These are phyloP conservation scores for Ustilago xerochloae DNA, from an alignment of 1,284 basidiomycete species.

Conservation along the genomic window DNA sequence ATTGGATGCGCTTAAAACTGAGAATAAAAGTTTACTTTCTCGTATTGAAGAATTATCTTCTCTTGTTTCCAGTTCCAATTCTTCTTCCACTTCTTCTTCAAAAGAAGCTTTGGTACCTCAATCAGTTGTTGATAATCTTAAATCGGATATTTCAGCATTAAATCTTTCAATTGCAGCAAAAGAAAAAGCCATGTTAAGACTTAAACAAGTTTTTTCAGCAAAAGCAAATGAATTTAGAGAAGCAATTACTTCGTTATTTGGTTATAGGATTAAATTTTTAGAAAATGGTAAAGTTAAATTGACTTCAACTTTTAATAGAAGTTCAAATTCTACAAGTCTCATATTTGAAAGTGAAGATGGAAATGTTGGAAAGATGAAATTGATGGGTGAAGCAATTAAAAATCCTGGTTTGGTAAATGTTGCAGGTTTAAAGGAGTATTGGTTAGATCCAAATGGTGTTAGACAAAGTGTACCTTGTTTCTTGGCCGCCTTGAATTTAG, in stretches of 20 bases:
- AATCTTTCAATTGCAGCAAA: constrained; percentile 71
- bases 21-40: constrained; percentile 77
- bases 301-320: constrained; percentile 77
- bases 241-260: constrained; percentile 81
- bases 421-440: constrained; percentile 69
- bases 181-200: constrained; percentile 79
- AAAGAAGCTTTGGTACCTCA: constrained; percentile 71
- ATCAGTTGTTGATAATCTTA: constrained; percentile 76
- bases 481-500: constrained; percentile 71
- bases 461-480: constrained; percentile 72
- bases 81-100: neutral
- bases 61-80: constrained; percentile 28
- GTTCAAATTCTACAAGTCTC: constrained; percentile 69
- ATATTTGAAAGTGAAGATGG: constrained; percentile 70
- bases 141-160: constrained; percentile 75
- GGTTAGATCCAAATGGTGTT: constrained; percentile 69
- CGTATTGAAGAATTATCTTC: constrained; percentile 63
- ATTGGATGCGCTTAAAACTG: constrained; percentile 77
- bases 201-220: constrained; percentile 77
- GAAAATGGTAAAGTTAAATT: constrained; percentile 84
- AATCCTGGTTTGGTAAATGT: constrained; percentile 47
- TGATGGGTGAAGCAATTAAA: constrained; percentile 69
- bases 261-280: constrained; percentile 84
- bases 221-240: constrained; percentile 85
- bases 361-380: constrained; percentile 71